Evolutionary conservation across 2,329 filamentous ascomycete genomes (phyloP), one percentile per base, ranked within the genome.

Genomic region (Colletotrichum gloeosporioides): DNA sequence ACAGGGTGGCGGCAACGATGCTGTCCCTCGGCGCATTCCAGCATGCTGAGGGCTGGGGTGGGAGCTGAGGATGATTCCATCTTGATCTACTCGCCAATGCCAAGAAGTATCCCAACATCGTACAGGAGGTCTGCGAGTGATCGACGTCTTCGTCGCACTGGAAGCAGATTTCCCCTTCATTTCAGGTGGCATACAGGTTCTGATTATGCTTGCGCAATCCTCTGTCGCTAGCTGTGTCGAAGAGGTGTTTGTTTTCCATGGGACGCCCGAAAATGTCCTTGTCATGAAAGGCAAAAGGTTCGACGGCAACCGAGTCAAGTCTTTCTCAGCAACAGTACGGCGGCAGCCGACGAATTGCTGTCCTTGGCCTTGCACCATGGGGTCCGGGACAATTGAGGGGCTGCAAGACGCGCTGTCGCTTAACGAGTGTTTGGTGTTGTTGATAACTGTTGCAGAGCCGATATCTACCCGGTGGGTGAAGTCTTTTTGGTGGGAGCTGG

Each of bases 381-480:
- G 39, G 8, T 12, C 8, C 18, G 18, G 18, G 39, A 18, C 16
- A 18, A 44, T 18, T 10, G 5, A n/a, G 39, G 39, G 12, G 39
- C 18, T 0, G 27, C 1, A 15, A n/a, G 27, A 1, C 27, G 57
- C 8, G 7, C 1, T 61, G 27, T 18, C 57, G 55, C 1, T 61
- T 32, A 0, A 1, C 27, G 57, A 9, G 27, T 22, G 8, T 6
- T 32, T 61, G 25, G 16, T 61, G 25, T 12, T 61, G 25, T 59
- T n/a, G 16, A 59, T 0, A 15, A 59, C 13, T 29, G 25, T 4
- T 29, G 7, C 15, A 36, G 34, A 3, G 34, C 34, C 15, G 34
- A 36, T 36, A 8, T 36, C 7, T 36, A 7, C 4, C 34, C 0
- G 34, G 16, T 13, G 27, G 16, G 27, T 59, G 25, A 9, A 31